These are phyloP conservation scores for Hypoxylon subgilvum DNA, from an alignment of 495 filamentous ascomycete species.

Conservation along the genomic window DNA sequence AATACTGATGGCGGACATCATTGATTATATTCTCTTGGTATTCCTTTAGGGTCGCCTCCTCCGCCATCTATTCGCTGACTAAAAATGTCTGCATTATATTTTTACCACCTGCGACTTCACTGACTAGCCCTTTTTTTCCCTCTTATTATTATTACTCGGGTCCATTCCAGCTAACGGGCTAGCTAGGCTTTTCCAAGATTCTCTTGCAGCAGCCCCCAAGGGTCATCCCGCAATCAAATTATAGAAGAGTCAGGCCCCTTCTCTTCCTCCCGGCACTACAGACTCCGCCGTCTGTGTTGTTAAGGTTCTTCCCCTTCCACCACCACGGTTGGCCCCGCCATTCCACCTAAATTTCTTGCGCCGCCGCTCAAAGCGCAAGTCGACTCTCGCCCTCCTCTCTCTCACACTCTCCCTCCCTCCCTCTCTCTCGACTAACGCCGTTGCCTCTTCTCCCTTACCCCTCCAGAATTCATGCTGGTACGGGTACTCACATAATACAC, in stretches of 20 bases:
- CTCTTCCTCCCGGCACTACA: conserved; percentile 37
- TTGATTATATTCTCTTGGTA: conserved; percentile 18
- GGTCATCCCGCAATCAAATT: conserved; percentile 41
- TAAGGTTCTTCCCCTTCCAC: conserved; percentile 39
- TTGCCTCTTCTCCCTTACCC: not conserved
- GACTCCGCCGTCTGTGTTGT: conserved; percentile 38
- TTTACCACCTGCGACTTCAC: conserved; percentile 16
- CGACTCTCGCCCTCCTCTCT: conserved; percentile 2
- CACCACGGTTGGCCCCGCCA: conserved; percentile 38
- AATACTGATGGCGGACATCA: conserved; percentile 14
- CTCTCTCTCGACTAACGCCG: not conserved
- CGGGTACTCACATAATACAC: conserved; percentile 1
- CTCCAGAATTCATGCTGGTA: conserved; percentile 19
- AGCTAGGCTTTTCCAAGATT: conserved; percentile 41
- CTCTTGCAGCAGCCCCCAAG: conserved; percentile 40
- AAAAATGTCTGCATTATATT: conserved; percentile 20
- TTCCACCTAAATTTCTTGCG: conserved; percentile 40
- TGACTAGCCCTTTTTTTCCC: conserved; percentile 17
- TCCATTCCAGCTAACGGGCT: conserved; percentile 39
- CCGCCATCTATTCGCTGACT: conserved; percentile 14
- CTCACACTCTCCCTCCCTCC: not conserved
- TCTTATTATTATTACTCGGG: no score
- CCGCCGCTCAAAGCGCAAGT: conserved; percentile 25
- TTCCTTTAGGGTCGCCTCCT: conserved; percentile 20
- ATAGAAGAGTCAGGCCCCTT: conserved; percentile 37